Evolutionary conservation across 1,284 basidiomycete genomes (phyloP), one percentile per base, ranked within the genome.

Genomic region (Exobasidium rhododendri): DNA sequence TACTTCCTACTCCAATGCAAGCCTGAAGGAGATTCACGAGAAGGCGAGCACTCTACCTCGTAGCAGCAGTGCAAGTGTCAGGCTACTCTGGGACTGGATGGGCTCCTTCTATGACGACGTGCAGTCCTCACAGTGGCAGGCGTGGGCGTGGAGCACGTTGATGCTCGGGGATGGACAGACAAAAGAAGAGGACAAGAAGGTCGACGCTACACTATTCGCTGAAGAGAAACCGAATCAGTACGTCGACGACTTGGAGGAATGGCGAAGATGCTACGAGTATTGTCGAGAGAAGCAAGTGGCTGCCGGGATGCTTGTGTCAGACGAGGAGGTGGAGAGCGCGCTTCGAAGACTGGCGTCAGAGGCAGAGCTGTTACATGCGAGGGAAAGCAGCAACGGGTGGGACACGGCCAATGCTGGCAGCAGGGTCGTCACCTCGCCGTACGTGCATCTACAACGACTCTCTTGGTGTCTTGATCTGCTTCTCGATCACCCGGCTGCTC

Each of bases 201-300:
- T n/a, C n/a, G n/a, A 45, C 56, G 55, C 65, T 70, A n/a, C 67
- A 26, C 62, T 75, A 4, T 75, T 75, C 46, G 64, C 65, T 5
- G 61, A 68, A n/a, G 73, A 75, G 51, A 65, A 60, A 45, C 64
- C 64, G 29, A 75, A 75, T 45, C 73, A 75, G 55, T 75, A 68
- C 65, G 54, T 68, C n/a, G 73, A 75, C 43, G 35, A 40, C 17
- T 40, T 40, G 35, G 35, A 40, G 7, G 35, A 40, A 17, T 10
- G 7, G 35, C 10, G 17, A 40, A 40, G 35, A 40, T 40, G 35
- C 17, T 40, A 10, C 35, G 17, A 40, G 35, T 40, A 40, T 40
- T 10, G 35, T 40, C 7, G 17, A 40, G 17, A 17, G 7, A 7
- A 40, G 7, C 7, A 40, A 10, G 7, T 40, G 17, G 35, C 35